These are phyloP conservation scores for Phytophthora capsici DNA, from an alignment of 352 stramenopile genomes.

Conservation along the genomic window DNA sequence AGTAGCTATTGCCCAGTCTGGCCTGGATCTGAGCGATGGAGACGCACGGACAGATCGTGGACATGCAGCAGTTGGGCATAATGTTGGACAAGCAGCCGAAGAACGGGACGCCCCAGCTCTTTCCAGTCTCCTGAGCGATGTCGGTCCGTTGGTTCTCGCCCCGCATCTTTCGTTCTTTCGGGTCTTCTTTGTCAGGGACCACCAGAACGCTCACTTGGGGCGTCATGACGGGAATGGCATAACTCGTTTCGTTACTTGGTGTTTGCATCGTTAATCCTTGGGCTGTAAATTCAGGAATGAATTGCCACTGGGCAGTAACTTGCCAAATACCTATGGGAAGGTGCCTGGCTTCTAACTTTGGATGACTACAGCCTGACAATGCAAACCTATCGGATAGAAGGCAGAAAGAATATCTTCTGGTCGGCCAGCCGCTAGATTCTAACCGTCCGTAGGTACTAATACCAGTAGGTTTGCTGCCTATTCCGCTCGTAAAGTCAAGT, in stretches of 20 bases:
- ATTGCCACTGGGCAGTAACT: neutral
- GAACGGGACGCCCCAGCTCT: slow-evolving; percentile 40
- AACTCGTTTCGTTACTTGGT: slow-evolving; percentile 26
- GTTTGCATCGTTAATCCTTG: slow-evolving; percentile 20
- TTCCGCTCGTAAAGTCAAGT: slow-evolving; percentile 11
- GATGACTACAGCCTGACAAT: slow-evolving; percentile 4
- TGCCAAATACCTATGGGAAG: slow-evolving; percentile 14
- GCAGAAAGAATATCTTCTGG: slow-evolving; percentile 25
- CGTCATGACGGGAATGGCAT: slow-evolving; percentile 24
- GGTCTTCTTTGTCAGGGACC: slow-evolving; percentile 2
- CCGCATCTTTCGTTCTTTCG: slow-evolving; percentile 25
- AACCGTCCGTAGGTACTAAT: slow-evolving; percentile 9
- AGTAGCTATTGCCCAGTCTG: slow-evolving; percentile 40
- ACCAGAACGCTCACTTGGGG: slow-evolving; percentile 26
- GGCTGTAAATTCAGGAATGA: slow-evolving; percentile 23
- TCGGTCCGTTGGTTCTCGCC: slow-evolving; percentile 16
- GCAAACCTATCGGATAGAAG: slow-evolving; percentile 2
- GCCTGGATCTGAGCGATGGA: slow-evolving; percentile 44
- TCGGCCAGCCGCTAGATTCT: neutral
- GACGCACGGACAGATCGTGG: slow-evolving; percentile 47
- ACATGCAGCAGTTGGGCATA: slow-evolving; percentile 53
- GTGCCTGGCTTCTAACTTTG: slow-evolving; percentile 11
- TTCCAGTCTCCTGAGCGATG: slow-evolving; percentile 7
- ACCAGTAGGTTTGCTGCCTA: neutral
- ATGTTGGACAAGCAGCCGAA: slow-evolving; percentile 46